Conservation (phyloP, 768 basidiomycete genomes). For the Trametes maxima region DNA sequence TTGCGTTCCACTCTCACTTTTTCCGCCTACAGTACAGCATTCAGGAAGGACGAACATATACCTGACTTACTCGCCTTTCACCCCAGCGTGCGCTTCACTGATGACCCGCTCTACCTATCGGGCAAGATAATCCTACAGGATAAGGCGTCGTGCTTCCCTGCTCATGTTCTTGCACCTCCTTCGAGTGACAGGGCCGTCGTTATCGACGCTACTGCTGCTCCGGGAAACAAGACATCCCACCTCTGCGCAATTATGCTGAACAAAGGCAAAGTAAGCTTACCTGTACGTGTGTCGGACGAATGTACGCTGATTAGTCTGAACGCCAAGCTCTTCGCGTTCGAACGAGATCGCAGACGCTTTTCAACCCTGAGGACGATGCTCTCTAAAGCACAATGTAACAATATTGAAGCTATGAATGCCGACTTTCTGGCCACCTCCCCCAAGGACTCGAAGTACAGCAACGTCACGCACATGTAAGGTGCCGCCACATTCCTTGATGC, state of each 20-base stretch:
- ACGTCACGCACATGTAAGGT: constrained; percentile 86
- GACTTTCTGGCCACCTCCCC: constrained; percentile 89
- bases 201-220: constrained; percentile 94
- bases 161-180: constrained; percentile 80
- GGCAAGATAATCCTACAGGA: constrained; percentile 94
- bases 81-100: constrained; percentile 65
- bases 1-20: not conserved
- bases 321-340: constrained; percentile 80
- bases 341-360: constrained; percentile 82
- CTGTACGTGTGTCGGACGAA: not conserved
- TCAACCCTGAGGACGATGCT: constrained; percentile 86
- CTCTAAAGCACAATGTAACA: constrained; percentile 77
- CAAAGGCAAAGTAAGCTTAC: constrained; percentile 68
- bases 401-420: constrained; percentile 70
- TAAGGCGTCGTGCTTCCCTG: constrained; percentile 97
- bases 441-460: constrained; percentile 55
- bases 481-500: not conserved
- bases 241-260: constrained; percentile 86
- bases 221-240: constrained; percentile 97
- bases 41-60: constrained; percentile 78
- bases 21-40: constrained; percentile 51
- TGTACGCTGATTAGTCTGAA: not conserved
- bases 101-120: constrained; percentile 67
- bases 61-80: constrained; percentile 80
- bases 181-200: constrained; percentile 54